phyloP scores from a whole-genome alignment of 495 filamentous ascomycete species.

The Penicillium riverlandense region DNA sequence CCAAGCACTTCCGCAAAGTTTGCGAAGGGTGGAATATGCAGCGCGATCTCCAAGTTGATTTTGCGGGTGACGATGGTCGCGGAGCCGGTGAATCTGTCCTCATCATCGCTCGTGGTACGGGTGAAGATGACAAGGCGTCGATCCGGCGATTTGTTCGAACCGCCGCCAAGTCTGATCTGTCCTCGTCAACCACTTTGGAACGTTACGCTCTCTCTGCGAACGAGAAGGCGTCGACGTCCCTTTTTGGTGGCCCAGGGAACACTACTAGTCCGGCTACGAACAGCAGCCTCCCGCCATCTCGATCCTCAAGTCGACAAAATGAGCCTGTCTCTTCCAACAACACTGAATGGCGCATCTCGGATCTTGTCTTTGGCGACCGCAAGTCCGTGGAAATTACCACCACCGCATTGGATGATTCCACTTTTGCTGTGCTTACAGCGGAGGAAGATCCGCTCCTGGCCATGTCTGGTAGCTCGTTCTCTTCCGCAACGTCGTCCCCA shows the following conservation, averaged over 20 bases:
- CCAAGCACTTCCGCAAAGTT: constrained; percentile 67
- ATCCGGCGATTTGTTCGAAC: constrained; percentile 45
- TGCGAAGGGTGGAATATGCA: constrained; percentile 93
- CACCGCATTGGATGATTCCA: constrained; percentile 69
- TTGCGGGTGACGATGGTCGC: constrained; percentile 68
- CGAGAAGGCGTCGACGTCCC: constrained; percentile 11
- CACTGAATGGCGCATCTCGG: constrained; percentile 54
- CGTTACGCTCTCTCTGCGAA: neutral
- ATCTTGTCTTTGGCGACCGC: constrained; percentile 46
- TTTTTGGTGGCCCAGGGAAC: constrained; percentile 29
- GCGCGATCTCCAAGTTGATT: constrained; percentile 79
- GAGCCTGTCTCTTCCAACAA: constrained; percentile 12
- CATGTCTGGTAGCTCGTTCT: constrained; percentile 48
- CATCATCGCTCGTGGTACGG: constrained; percentile 63
- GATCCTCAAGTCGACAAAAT: constrained; percentile 17
- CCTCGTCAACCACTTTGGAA: constrained; percentile 7
- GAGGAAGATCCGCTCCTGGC: constrained; percentile 69
- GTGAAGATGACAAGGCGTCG: constrained; percentile 42
- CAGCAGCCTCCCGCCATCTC: constrained; percentile 19
- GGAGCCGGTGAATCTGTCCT: constrained; percentile 68
- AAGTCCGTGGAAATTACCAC: constrained; percentile 57
- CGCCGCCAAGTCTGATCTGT: constrained; percentile 2
- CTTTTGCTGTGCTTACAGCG: constrained; percentile 56
- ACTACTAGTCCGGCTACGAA: constrained; percentile 2
- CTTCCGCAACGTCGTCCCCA: constrained; percentile 53